phyloP scores from a whole-genome alignment of 441 rosid species.

The Populus tomentosa region DNA sequence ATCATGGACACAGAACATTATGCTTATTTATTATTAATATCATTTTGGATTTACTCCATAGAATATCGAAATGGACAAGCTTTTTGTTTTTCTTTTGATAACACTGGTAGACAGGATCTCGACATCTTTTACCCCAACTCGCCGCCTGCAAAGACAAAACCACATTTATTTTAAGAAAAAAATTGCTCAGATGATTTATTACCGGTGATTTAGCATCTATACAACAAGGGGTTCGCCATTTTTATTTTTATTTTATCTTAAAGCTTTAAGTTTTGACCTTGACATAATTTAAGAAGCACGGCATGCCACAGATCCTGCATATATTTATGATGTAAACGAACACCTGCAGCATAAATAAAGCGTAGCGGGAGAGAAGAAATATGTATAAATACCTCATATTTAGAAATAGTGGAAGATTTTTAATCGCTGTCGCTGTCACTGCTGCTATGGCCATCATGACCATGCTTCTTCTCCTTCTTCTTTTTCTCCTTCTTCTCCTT shows the following conservation, averaged over 20 bases:
- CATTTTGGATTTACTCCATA: background rate
- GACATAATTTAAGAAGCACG: too few species aligned
- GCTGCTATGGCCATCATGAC: slow-evolving; percentile 44
- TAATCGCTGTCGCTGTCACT: slow-evolving; percentile 53
- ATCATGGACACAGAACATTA: too few species aligned
- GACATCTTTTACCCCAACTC: background rate
- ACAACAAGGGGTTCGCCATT: too few species aligned
- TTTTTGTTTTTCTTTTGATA: background rate
- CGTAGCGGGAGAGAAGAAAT: background rate
- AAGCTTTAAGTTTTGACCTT: too few species aligned
- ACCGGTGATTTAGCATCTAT: too few species aligned
- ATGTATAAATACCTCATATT: background rate
- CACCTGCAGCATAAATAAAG: too few species aligned
- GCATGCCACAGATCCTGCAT: background rate
- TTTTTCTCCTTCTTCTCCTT: slow-evolving; percentile 45
- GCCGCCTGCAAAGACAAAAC: background rate
- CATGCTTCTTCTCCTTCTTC: slow-evolving; percentile 5
- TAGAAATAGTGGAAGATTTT: background rate
- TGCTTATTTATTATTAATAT: too few species aligned
- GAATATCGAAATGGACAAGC: background rate
- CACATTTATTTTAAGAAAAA: too few species aligned
- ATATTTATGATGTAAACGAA: background rate
- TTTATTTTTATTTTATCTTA: too few species aligned
- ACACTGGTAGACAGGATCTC: background rate
- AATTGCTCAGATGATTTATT: too few species aligned